Evolutionary conservation across 495 filamentous ascomycete genomes (phyloP), one percentile per base, ranked within the genome.

Genomic region (Mycothermus thermophilus): DNA sequence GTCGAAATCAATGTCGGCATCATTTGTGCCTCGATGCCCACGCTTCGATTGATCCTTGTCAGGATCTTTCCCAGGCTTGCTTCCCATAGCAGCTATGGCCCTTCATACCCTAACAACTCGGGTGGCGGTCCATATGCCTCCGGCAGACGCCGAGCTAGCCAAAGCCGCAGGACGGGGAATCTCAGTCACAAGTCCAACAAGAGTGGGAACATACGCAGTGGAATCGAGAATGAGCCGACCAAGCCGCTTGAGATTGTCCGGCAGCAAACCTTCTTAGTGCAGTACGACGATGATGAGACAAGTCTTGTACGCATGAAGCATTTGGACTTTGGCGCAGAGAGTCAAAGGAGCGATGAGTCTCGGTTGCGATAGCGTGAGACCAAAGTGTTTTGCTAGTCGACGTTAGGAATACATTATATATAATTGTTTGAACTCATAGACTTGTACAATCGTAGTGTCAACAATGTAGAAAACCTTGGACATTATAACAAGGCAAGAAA

Each of bases 21-120:
- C 14, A 42, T 52, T 13, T 51, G 52, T 21, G 42, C 52, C 2
- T 56, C 50, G 38, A 44, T 56, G 38, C 52, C 52, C 1, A 43
- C 44, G 4, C 28, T 56, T 9, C 40, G 51, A 6, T 43, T 42
- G 9, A 14, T 47, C 12, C 31, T 55, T 1, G 46, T 41, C 4
- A 47, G 47, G 13, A 4, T 39, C 1, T 48, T 52, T 32, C 48
- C 48, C 22, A 11, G 8, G 6, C 29, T 42, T n/a, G 34, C 24
- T 19, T 27, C 22, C 23, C 16, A 34, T 14, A 39, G 24, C 37
- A 34, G 36, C 13, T 37, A 37, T 30, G 29, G 7, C 17, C 20
- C n/a, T 4, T 15, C 11, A 3, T 30, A 30, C 27, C 25, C n/a
- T n/a, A n/a, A 37, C 20, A 1, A 16, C 12, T 23, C 27, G 2